phyloP scores from a whole-genome alignment of 352 stramenopile genomes.

The Thraustochytrium sp. region DNA sequence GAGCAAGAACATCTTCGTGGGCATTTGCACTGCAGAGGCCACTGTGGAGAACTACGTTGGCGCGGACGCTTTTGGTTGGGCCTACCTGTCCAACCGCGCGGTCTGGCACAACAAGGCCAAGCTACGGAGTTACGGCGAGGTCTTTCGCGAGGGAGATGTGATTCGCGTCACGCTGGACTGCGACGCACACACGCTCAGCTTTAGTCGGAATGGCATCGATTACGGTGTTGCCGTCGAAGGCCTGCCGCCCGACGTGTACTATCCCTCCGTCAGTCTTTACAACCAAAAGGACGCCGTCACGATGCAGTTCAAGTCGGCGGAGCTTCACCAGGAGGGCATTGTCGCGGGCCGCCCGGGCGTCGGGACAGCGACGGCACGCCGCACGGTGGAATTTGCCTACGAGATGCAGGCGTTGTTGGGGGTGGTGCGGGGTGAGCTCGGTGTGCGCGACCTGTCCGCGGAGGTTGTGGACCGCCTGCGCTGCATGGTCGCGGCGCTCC shows the following conservation, averaged over 20 bases:
- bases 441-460: neutral
- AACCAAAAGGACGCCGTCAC: constrained; percentile 75
- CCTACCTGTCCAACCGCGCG: constrained; percentile 94
- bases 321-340: neutral
- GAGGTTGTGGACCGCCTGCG: neutral
- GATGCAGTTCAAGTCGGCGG: constrained; percentile 46
- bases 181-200: constrained; percentile 69
- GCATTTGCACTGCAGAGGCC: constrained; percentile 78
- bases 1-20: constrained; percentile 93
- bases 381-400: neutral
- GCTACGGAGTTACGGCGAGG: constrained; percentile 73
- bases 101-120: constrained; percentile 95
- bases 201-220: constrained; percentile 71
- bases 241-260: constrained; percentile 81
- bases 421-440: neutral
- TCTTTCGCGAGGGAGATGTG: constrained; percentile 69
- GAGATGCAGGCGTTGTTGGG: neutral
- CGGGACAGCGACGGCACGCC: neutral
- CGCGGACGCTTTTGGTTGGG: constrained; percentile 92
- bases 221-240: constrained; percentile 73
- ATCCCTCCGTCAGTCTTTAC: constrained; percentile 83
- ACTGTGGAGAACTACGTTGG: constrained; percentile 93
- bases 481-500: neutral
- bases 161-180: constrained; percentile 72
- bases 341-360: neutral